A percentile compares a stretch with the other conserved stretches of the same genome.
phyloP scores from a whole-genome alignment of 768 basidiomycete genomes.

The Pluteus cervinus region DNA sequence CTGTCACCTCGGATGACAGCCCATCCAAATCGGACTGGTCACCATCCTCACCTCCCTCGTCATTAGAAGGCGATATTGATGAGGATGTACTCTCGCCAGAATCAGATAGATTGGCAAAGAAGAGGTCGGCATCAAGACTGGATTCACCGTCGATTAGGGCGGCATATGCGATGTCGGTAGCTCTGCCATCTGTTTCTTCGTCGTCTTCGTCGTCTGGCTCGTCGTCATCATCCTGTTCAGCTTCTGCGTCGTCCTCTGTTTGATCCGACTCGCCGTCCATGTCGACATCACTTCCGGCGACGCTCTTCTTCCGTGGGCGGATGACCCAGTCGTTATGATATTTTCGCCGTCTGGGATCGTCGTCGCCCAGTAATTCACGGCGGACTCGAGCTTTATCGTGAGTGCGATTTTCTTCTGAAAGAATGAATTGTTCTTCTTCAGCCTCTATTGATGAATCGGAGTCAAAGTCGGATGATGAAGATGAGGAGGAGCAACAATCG shows the following conservation, averaged over 20 bases:
- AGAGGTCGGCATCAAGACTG: slow-evolving; percentile 76
- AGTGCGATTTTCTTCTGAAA: slow-evolving; percentile 40
- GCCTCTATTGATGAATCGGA: slow-evolving; percentile 53
- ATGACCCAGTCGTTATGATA: slow-evolving; percentile 61
- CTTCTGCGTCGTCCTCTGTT: slow-evolving; percentile 57
- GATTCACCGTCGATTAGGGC: slow-evolving; percentile 73
- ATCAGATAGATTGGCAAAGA: slow-evolving; percentile 75
- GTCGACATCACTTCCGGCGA: slow-evolving; percentile 55
- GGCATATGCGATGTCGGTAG: slow-evolving; percentile 36
- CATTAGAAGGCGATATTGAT: slow-evolving; percentile 17
- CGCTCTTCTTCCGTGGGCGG: slow-evolving; percentile 62
- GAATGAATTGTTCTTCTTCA: slow-evolving; percentile 58
- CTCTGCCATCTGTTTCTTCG: slow-evolving; percentile 39
- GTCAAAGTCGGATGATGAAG: slow-evolving; percentile 43
- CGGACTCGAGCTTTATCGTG: slow-evolving; percentile 48
- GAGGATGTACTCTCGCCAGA: slow-evolving; percentile 28
- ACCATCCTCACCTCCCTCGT: slow-evolving; percentile 37
- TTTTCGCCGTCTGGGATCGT: slow-evolving; percentile 32
- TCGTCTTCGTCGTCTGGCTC: slow-evolving; percentile 34
- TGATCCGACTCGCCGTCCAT: slow-evolving; percentile 59
- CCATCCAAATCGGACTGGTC: slow-evolving; percentile 39
- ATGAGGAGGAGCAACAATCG: slow-evolving; percentile 37
- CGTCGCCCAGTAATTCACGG: slow-evolving; percentile 55
- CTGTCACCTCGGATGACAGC: slow-evolving; percentile 20
- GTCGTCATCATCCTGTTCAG: slow-evolving; percentile 36